Percentiles rank a stretch among this genome's conserved stretches.
Conservation (phyloP, 495 filamentous ascomycete genomes). For the Annulohypoxylon nitens region DNA sequence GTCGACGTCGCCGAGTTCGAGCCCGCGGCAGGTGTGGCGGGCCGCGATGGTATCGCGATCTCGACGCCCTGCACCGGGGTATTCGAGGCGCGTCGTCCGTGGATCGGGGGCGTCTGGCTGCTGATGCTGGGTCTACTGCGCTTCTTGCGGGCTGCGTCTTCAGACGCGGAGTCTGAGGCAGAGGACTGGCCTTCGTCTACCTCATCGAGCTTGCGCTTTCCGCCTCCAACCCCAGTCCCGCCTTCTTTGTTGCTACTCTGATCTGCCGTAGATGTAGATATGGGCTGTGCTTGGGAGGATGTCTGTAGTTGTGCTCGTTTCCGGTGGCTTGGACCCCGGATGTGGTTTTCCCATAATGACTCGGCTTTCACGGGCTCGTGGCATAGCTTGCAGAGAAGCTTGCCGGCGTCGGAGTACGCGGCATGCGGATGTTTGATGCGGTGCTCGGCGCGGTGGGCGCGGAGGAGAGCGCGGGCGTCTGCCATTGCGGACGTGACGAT, state of each 20-base stretch:
- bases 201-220: constrained; percentile 60
- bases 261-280: background rate
- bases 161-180: constrained; percentile 52
- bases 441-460: constrained; percentile 82
- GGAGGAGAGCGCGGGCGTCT: constrained; percentile 84
- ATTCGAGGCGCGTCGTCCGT: constrained; percentile 52
- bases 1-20: constrained; percentile 50
- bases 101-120: constrained; percentile 49
- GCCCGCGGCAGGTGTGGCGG: constrained; percentile 62
- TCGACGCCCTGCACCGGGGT: constrained; percentile 62
- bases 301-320: constrained; percentile 51
- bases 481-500: constrained; percentile 68
- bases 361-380: constrained; percentile 71
- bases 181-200: constrained; percentile 52
- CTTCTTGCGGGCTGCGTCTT: constrained; percentile 58
- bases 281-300: background rate
- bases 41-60: constrained; percentile 68
- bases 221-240: background rate
- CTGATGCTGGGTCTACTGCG: constrained; percentile 50
- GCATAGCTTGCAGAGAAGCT: constrained; percentile 71
- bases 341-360: constrained; percentile 70
- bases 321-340: constrained; percentile 63
- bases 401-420: constrained; percentile 70
- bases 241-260: background rate
- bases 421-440: constrained; percentile 77